Evolutionary conservation across 805 yeast genomes (phyloP).

Genomic region (Saccharomycopsis fodiens): DNA sequence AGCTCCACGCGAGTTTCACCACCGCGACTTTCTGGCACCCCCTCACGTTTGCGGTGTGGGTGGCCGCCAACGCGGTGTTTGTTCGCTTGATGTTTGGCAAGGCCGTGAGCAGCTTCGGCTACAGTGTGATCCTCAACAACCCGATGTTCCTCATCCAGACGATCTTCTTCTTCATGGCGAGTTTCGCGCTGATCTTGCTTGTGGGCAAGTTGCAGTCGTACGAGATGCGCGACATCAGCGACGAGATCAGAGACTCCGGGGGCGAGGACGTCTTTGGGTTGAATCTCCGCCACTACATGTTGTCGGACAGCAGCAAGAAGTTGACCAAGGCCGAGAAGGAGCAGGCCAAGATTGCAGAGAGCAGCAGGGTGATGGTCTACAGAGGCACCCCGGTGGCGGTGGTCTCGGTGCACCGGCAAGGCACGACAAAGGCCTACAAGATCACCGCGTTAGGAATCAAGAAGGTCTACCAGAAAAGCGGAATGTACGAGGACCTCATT

Average conservation of each 20-base stretch:
- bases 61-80: slow-evolving; percentile 13
- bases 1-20: slow-evolving; percentile 40
- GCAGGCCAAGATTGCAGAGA: slow-evolving; percentile 17
- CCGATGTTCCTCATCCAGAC: slow-evolving; percentile 27
- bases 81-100: background rate
- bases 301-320: slow-evolving; percentile 22
- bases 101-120: slow-evolving; percentile 16
- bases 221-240: slow-evolving; percentile 37
- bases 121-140: slow-evolving; percentile 8
- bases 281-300: slow-evolving; percentile 42
- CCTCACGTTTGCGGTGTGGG: slow-evolving; percentile 27
- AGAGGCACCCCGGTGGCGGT: slow-evolving; percentile 69
- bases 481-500: slow-evolving; percentile 54
- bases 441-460: slow-evolving; percentile 57
- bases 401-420: slow-evolving; percentile 39
- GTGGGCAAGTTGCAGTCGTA: slow-evolving; percentile 36
- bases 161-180: slow-evolving; percentile 32
- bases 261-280: slow-evolving; percentile 40
- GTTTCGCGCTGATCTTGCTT: slow-evolving; percentile 34
- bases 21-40: slow-evolving; percentile 41
- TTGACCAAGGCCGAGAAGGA: slow-evolving; percentile 31
- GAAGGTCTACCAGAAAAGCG: slow-evolving; percentile 58
- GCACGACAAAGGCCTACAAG: slow-evolving; percentile 25
- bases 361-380: slow-evolving; percentile 51
- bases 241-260: slow-evolving; percentile 29